phyloP scores from a whole-genome alignment of 192 early-diverging fungal genomes.

The Chytriomyces sp. region DNA sequence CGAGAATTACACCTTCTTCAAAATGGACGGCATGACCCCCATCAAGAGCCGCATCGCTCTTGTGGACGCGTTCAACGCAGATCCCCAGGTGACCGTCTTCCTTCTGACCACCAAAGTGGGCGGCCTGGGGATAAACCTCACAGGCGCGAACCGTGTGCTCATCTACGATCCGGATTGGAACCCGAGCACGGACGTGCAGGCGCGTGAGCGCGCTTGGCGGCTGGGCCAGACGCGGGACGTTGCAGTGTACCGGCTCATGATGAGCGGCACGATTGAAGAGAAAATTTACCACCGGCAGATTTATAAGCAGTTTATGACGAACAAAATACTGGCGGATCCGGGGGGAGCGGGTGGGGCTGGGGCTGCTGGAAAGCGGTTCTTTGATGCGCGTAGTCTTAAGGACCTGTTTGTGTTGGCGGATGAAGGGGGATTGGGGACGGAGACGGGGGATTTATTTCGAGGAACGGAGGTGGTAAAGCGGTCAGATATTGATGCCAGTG shows the following conservation, averaged over 20 bases:
- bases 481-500: constrained; percentile 9
- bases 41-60: constrained; percentile 78
- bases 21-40: constrained; percentile 97
- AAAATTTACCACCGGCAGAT: constrained; percentile 98
- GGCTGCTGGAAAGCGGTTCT: constrained; percentile 80
- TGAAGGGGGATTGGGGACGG: constrained; percentile 56
- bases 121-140: constrained; percentile 93
- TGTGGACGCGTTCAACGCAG: constrained; percentile 85
- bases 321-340: constrained; percentile 92
- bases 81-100: constrained; percentile 77
- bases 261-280: constrained; percentile 89
- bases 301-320: constrained; percentile 96
- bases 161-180: constrained; percentile 99
- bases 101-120: constrained; percentile 97
- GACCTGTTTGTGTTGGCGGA: constrained; percentile 83
- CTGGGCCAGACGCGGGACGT: constrained; percentile 87
- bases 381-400: constrained; percentile 79
- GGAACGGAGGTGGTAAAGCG: constrained; percentile 64
- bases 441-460: constrained; percentile 85
- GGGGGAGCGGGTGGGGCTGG: neutral
- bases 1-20: constrained; percentile 66
- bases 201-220: constrained; percentile 93
- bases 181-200: constrained; percentile 93
- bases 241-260: constrained; percentile 94
- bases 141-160: constrained; percentile 90